phyloP scores from a whole-genome alignment of 73 alveolate genomes.

The Stentor coeruleus region DNA sequence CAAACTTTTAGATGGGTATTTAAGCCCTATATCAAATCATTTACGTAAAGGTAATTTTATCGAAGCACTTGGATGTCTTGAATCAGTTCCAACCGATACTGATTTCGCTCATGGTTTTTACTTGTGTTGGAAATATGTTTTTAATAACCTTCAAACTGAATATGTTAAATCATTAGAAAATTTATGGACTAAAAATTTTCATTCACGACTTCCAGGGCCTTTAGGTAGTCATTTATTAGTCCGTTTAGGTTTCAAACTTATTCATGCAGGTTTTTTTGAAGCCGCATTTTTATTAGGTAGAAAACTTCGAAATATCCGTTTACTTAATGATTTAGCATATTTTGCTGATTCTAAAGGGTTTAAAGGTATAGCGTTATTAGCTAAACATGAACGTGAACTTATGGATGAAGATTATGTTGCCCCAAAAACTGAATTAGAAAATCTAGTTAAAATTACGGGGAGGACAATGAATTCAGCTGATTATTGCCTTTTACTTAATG shows the following conservation, averaged over 20 bases:
- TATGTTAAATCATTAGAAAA: background rate
- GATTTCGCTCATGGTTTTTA: background rate
- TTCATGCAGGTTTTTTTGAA: background rate
- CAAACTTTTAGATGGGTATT: background rate
- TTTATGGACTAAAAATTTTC: background rate
- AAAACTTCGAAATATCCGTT: background rate
- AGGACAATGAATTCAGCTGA: background rate
- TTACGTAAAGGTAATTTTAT: background rate
- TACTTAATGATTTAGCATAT: slow-evolving; percentile 12
- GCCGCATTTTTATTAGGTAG: slow-evolving; percentile 16
- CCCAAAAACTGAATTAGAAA: slow-evolving; percentile 11
- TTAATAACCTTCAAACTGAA: background rate
- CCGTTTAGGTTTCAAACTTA: background rate
- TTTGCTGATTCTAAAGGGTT: slow-evolving; percentile 8
- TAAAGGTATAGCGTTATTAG: slow-evolving; percentile 11
- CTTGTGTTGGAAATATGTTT: background rate
- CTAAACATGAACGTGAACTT: slow-evolving; percentile 19
- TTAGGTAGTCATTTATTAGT: background rate
- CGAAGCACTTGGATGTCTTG: background rate
- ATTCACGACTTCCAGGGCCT: background rate
- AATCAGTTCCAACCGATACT: background rate
- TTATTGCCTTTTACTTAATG: background rate
- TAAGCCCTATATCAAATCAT: background rate
- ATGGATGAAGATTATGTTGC: background rate
- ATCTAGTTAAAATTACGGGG: background rate